phyloP scores from a whole-genome alignment of 805 yeast genomes.

The Blastobotrys americana region DNA sequence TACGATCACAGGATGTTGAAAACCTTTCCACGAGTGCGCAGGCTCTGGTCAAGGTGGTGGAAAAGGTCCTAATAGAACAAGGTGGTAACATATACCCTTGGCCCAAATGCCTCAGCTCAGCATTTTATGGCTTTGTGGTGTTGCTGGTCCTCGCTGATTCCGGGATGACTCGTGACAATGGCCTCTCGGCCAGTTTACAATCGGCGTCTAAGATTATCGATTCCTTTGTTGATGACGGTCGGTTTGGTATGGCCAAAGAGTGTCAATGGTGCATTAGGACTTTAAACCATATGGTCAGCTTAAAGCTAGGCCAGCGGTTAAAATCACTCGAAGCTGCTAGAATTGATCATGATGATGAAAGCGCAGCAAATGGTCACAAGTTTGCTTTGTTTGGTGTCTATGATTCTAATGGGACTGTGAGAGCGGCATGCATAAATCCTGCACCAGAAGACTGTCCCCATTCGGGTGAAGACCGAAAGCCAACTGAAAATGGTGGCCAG shows the following conservation, averaged over 20 bases:
- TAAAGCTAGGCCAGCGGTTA: constrained; percentile 39
- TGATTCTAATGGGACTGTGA: constrained; percentile 23
- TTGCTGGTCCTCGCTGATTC: constrained; percentile 39
- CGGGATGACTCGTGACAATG: constrained; percentile 29
- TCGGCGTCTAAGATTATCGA: constrained; percentile 17
- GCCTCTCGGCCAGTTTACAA: constrained; percentile 11
- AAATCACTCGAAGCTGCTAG: constrained; percentile 37
- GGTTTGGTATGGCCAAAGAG: constrained; percentile 45
- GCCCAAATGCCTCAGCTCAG: constrained; percentile 41
- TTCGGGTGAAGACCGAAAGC: background rate
- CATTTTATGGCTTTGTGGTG: constrained; percentile 33
- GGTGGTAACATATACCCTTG: constrained; percentile 37
- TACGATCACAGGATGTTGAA: constrained; percentile 16
- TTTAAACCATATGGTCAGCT: constrained; percentile 44
- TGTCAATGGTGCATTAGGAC: constrained; percentile 57
- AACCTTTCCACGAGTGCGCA: background rate
- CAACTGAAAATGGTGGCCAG: too few species aligned
- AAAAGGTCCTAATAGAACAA: constrained; percentile 30
- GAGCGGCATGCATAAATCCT: constrained; percentile 1
- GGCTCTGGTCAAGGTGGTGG: constrained; percentile 30
- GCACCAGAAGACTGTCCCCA: background rate
- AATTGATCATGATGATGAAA: constrained; percentile 46
- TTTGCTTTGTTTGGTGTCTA: constrained; percentile 43
- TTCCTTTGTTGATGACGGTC: constrained; percentile 17
- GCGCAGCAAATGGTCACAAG: constrained; percentile 38